Conservation (phyloP, 805 yeast species). For the Sugiyamaella boreocaroliniensis region DNA sequence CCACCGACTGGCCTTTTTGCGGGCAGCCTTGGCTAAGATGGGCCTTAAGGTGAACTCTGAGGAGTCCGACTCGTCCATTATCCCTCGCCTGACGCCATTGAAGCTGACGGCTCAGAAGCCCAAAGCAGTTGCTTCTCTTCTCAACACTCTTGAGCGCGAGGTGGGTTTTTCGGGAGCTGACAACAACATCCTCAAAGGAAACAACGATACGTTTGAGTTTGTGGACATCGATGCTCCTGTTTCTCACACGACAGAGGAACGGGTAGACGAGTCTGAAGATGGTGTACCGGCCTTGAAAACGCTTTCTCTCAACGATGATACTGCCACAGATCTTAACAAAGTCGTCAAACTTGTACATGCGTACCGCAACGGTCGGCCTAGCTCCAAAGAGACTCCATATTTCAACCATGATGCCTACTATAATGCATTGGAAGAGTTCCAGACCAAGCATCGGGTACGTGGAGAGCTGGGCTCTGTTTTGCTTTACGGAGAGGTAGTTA, state of each 20-base stretch:
- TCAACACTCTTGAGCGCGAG: constrained; percentile 28
- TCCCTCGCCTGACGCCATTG: constrained; percentile 67
- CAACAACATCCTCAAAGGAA: constrained; percentile 42
- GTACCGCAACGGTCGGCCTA: constrained; percentile 43
- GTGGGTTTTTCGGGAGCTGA: constrained; percentile 31
- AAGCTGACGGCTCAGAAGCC: constrained; percentile 42
- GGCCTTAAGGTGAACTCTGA: constrained; percentile 64
- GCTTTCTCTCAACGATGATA: constrained; percentile 7
- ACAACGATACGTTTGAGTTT: constrained; percentile 49
- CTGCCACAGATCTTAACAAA: constrained; percentile 48
- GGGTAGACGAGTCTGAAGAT: neutral
- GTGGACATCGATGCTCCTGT: constrained; percentile 6
- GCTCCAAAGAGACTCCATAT: constrained; percentile 54
- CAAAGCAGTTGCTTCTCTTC: constrained; percentile 29
- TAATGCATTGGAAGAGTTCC: constrained; percentile 32
- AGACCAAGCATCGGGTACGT: constrained; percentile 15
- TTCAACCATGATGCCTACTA: constrained; percentile 61
- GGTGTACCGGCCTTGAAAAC: neutral
- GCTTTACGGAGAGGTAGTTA: constrained; percentile 80
- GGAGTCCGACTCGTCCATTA: constrained; percentile 29
- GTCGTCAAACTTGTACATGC: constrained; percentile 52
- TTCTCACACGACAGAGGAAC: neutral
- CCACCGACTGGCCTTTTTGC: constrained; percentile 50
- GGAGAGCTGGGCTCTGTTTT: constrained; percentile 51
- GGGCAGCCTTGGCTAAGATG: constrained; percentile 47